phyloP scores from a whole-genome alignment of 1,284 basidiomycete species.

The Ceratobasidium sp. region DNA sequence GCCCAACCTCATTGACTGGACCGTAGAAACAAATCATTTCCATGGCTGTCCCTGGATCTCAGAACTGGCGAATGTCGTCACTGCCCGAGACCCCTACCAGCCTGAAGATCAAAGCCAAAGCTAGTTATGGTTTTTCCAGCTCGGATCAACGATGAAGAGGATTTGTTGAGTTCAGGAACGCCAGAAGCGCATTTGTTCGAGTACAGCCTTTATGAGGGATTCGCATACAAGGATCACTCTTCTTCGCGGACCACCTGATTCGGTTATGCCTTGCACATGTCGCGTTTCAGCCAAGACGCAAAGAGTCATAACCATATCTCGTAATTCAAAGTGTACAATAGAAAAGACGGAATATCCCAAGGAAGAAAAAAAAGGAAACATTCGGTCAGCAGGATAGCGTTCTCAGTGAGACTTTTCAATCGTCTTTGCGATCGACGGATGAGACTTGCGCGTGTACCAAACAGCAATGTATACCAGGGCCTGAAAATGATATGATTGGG shows the following conservation, averaged over 20 bases:
- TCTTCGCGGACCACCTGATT: no score
- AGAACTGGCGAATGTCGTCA: no score
- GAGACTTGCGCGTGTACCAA: background rate
- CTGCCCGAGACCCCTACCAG: no score
- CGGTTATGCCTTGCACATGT: no score
- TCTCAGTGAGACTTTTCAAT: background rate
- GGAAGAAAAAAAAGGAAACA: background rate
- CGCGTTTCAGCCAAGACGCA: no score
- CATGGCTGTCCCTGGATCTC: no score
- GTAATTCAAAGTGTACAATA: background rate
- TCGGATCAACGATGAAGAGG: background rate
- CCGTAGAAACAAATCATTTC: no score
- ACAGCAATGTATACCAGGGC: conserved; percentile 2
- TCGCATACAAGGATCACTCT: no score
- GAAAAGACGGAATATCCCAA: background rate
- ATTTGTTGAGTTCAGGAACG: background rate
- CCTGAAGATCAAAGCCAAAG: no score
- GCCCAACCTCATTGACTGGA: no score
- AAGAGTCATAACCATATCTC: background rate
- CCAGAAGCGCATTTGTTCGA: background rate
- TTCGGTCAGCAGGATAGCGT: background rate
- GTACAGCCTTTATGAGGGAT: background rate
- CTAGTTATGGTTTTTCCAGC: background rate
- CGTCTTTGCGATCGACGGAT: background rate
- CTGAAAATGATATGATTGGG: background rate